Evolutionary conservation across 2,329 filamentous ascomycete species (phyloP).

Genomic region (Pseudogymnoascus sp.): DNA sequence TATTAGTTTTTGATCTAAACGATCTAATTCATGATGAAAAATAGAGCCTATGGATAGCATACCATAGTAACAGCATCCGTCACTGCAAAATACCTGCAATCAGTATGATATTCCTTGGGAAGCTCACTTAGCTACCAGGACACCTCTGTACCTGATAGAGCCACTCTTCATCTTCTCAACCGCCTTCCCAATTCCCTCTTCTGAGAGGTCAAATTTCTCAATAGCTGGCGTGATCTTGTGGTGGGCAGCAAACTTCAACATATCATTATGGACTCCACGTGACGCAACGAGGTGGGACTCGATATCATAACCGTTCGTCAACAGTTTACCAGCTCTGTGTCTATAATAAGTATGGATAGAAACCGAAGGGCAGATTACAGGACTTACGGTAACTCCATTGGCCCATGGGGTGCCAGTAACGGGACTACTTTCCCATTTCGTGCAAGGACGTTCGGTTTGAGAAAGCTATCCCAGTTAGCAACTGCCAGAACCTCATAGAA

Average conservation of each 20-base stretch:
- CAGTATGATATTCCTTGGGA: neutral
- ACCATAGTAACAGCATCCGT: neutral
- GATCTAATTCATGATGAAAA: neutral
- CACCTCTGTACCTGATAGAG: conserved; percentile 18
- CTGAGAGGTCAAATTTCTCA: conserved; percentile 16
- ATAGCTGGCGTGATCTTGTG: conserved; percentile 16
- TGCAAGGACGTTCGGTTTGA: conserved; percentile 30
- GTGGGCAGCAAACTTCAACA: conserved; percentile 18
- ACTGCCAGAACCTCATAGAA: neutral
- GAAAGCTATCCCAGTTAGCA: conserved; percentile 8
- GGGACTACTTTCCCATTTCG: conserved; percentile 44
- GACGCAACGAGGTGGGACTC: conserved; percentile 16
- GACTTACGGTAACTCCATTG: conserved; percentile 18
- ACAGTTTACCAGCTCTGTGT: conserved; percentile 8
- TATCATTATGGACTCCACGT: conserved; percentile 15
- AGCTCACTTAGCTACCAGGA: conserved; percentile 11
- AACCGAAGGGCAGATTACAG: neutral
- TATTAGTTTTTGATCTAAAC: neutral
- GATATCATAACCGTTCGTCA: conserved; percentile 17
- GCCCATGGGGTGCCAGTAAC: conserved; percentile 26
- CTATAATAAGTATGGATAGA: neutral
- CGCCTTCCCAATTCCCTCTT: conserved; percentile 13
- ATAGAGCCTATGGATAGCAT: neutral
- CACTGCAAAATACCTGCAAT: neutral
- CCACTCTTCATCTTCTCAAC: conserved; percentile 17